These are phyloP conservation scores for Cymbomonas tetramitiformis DNA, from an alignment of 139 green algal genomes.

Conservation along the genomic window DNA sequence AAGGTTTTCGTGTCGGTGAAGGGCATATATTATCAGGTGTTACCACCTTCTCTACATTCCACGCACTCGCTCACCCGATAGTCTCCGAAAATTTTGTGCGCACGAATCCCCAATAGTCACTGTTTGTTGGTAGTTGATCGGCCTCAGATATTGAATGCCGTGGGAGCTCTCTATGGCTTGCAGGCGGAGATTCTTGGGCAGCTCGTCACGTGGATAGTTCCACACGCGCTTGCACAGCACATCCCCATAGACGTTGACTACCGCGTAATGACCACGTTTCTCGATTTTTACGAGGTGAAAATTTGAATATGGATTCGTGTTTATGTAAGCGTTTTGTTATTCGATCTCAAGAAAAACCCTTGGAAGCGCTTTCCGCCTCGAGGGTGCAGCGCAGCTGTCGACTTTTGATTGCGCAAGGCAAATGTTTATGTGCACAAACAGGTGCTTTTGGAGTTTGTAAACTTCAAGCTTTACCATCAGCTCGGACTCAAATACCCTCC, in stretches of 20 bases:
- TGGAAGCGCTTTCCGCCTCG: too few species aligned
- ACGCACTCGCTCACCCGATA: too few species aligned
- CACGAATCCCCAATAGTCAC: too few species aligned
- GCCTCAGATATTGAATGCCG: too few species aligned
- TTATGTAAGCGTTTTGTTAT: neutral
- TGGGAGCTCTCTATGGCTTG: too few species aligned
- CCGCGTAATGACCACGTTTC: conserved; percentile 93
- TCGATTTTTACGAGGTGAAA: conserved; percentile 76
- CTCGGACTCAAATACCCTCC: conserved; percentile 73
- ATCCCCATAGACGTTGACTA: conserved; percentile 90
- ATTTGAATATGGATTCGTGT: neutral
- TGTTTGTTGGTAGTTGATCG: too few species aligned
- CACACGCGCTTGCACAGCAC: conserved; percentile 69
- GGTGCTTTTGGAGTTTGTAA: conserved; percentile 86
- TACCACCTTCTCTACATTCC: neutral
- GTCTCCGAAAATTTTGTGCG: too few species aligned
- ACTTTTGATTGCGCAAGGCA: too few species aligned
- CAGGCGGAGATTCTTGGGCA: conserved; percentile 82
- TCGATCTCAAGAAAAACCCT: neutral
- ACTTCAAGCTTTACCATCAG: conserved; percentile 90
- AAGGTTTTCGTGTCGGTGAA: conserved; percentile 92
- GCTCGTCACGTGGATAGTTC: conserved; percentile 85
- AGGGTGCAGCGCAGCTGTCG: too few species aligned
- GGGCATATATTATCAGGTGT: conserved; percentile 83
- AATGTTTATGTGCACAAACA: too few species aligned